Conservation (phyloP, 495 filamentous ascomycete genomes). For the Penicillium roqueforti region DNA sequence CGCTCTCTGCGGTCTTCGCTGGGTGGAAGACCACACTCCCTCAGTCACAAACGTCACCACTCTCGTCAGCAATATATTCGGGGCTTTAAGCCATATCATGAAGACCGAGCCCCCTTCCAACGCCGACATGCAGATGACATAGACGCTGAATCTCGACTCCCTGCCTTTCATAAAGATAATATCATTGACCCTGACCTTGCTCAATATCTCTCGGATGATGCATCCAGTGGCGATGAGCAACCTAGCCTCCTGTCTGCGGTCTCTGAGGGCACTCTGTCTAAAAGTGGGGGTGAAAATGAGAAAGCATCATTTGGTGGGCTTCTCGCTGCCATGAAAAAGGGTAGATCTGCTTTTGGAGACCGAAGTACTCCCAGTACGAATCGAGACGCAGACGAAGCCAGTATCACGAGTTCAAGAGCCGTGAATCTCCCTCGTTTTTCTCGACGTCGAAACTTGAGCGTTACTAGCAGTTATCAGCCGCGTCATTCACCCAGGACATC, state of each 20-base stretch:
- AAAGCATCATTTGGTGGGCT: constrained; percentile 50
- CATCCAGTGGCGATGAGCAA: constrained; percentile 87
- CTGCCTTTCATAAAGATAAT: constrained; percentile 94
- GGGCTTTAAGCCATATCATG: constrained; percentile 56
- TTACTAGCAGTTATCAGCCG: constrained; percentile 63
- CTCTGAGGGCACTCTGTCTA: constrained; percentile 45
- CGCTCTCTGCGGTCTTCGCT: constrained; percentile 82
- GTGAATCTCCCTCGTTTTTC: constrained; percentile 50
- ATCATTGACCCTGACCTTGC: constrained; percentile 97
- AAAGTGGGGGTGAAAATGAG: constrained; percentile 51
- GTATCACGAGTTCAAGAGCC: constrained; percentile 55
- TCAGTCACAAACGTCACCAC: constrained; percentile 77
- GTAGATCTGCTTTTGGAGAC: constrained; percentile 67
- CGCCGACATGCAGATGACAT: constrained; percentile 63
- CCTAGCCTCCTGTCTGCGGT: constrained; percentile 79
- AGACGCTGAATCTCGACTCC: constrained; percentile 59
- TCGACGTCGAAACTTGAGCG: constrained; percentile 72
- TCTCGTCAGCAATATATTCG: constrained; percentile 77
- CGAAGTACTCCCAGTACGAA: constrained; percentile 61
- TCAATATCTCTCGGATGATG: constrained; percentile 92
- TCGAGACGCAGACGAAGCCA: constrained; percentile 57
- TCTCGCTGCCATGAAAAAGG: constrained; percentile 64
- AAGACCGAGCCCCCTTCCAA: constrained; percentile 87
- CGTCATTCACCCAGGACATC: constrained; percentile 62
- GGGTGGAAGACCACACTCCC: constrained; percentile 57